A percentile compares a stretch with the other conserved stretches of the same genome.
These are phyloP conservation scores for Penicillium canariense DNA, from an alignment of 495 filamentous ascomycete species.

Conservation along the genomic window DNA sequence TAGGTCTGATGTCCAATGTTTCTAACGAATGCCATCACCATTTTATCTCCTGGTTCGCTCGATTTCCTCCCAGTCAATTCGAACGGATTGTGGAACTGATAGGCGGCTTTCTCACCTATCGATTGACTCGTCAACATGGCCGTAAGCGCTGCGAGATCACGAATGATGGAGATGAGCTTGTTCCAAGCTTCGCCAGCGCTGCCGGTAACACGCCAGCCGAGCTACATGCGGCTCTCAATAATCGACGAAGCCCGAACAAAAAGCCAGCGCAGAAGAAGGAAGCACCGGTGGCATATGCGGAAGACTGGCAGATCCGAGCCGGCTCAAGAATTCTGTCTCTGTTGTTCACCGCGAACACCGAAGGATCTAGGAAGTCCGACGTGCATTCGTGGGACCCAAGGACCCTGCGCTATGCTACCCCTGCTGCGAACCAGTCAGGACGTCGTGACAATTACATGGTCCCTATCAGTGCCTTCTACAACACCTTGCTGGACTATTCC, in stretches of 20 bases:
- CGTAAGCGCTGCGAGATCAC: conserved; percentile 58
- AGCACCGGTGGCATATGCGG: conserved; percentile 63
- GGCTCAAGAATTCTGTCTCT: conserved; percentile 79
- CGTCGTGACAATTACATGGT: conserved; percentile 61
- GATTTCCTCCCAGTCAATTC: conserved; percentile 66
- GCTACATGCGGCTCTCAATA: conserved; percentile 80
- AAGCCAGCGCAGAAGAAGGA: conserved; percentile 38
- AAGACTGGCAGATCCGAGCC: conserved; percentile 90
- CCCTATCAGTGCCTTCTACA: conserved; percentile 84
- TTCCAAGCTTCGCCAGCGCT: conserved; percentile 66
- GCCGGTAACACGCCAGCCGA: conserved; percentile 63
- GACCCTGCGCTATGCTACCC: conserved; percentile 11
- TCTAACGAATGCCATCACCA: conserved; percentile 75
- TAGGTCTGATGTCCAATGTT: conserved; percentile 76
- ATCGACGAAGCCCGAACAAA: conserved; percentile 52
- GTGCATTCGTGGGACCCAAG: conserved; percentile 18
- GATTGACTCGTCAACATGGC: conserved; percentile 70
- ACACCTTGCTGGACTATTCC: conserved; percentile 77
- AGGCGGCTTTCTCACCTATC: conserved; percentile 78
- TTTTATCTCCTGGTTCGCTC: conserved; percentile 81
- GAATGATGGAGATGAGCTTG: conserved; percentile 59
- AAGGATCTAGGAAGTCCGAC: conserved; percentile 33
- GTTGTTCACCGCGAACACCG: conserved; percentile 76
- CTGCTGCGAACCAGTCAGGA: conserved; percentile 40
- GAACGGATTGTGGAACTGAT: conserved; percentile 71